Conservation (phyloP, 257 asterid genomes). For the Solanum bukasovii region DNA sequence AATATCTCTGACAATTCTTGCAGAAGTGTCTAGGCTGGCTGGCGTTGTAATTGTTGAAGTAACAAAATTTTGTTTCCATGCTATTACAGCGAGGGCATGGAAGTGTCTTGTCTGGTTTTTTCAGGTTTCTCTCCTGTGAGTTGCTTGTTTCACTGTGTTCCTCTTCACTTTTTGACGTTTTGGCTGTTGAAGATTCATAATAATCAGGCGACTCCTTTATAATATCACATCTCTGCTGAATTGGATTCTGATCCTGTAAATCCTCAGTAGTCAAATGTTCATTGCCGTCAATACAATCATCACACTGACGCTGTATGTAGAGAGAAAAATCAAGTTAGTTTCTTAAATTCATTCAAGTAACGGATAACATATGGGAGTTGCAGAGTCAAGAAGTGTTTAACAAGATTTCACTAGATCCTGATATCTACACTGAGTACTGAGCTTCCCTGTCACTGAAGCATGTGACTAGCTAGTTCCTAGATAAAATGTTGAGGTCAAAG, state of each 20-base stretch:
- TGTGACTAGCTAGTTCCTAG: not conserved
- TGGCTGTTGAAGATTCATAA: slow-evolving; percentile 19
- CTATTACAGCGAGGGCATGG: slow-evolving; percentile 98
- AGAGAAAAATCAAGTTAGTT: slow-evolving; percentile 13
- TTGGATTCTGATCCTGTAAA: slow-evolving; percentile 14
- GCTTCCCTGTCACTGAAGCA: not conserved
- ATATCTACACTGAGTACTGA: not conserved
- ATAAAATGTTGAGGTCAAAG: not conserved
- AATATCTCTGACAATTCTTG: slow-evolving; percentile 94
- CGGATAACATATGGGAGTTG: not conserved
- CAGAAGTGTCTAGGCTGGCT: slow-evolving; percentile 97
- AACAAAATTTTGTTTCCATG: slow-evolving; percentile 97
- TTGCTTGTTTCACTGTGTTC: slow-evolving; percentile 42
- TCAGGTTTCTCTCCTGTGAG: slow-evolving; percentile 53
- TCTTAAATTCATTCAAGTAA: not conserved
- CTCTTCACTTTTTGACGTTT: slow-evolving; percentile 35
- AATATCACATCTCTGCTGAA: slow-evolving; percentile 18
- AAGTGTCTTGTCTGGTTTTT: slow-evolving; percentile 80
- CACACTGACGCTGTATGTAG: slow-evolving; percentile 6
- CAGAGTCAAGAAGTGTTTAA: not conserved
- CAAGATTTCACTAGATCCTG: not conserved
- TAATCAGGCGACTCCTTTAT: slow-evolving; percentile 23
- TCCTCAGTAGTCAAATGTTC: slow-evolving; percentile 25
- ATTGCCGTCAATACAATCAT: slow-evolving; percentile 22
- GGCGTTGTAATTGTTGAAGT: slow-evolving; percentile 86